Base-by-base conservation (phyloP, 1,284 basidiomycete species). In the Lentinula novae-zelandiae region DNA sequence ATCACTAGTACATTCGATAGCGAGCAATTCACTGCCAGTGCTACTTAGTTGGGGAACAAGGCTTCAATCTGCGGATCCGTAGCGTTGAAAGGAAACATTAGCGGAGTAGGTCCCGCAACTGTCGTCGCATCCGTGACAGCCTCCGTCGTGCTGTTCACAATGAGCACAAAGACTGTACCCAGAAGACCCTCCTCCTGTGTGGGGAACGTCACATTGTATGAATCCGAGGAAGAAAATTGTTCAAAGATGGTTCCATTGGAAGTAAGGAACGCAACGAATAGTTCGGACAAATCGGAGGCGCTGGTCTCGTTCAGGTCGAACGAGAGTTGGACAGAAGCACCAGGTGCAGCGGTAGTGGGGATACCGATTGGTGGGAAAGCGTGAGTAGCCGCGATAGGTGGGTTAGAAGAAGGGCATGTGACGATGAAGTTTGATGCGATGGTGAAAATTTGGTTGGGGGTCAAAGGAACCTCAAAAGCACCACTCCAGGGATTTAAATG, bases 401-500 rank as follows among this genome's bases (percentile, higher is more conserved):
- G 72, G 69, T 83, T 83, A 54, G 72, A 67, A 1, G 67, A 57
- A 0, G 87, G 86, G 73, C 85, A 88, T 1, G 71, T 72, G 40
- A 68, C 67, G 68, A 83, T 77, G 67, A 79, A 82, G 34, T 63
- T 64, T 0, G 72, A 71, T 60, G 74, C 75, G 39, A 84, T 68
- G 0, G 78, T 79, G 65, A 70, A 78, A 12, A 76, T 80, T 65
- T 83, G 78, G 69, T 78, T 78, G 57, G 80, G 71, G 42, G 74
- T 72, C 33, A 88, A 75, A 5, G 85, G 82, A 1, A 76, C 76
- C 61, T 79, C 78, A 67, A 83, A 82, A 4, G 83, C 73, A 1
- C 80, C 79, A 60, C 80, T 80, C 85, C 85, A 87, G 1, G 82
- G 77, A 33, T 80, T 72, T 9, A 72, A 69, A 60, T 80, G 73